Conservation (phyloP, 1,284 basidiomycete species). For the Abortiporus biennis region DNA sequence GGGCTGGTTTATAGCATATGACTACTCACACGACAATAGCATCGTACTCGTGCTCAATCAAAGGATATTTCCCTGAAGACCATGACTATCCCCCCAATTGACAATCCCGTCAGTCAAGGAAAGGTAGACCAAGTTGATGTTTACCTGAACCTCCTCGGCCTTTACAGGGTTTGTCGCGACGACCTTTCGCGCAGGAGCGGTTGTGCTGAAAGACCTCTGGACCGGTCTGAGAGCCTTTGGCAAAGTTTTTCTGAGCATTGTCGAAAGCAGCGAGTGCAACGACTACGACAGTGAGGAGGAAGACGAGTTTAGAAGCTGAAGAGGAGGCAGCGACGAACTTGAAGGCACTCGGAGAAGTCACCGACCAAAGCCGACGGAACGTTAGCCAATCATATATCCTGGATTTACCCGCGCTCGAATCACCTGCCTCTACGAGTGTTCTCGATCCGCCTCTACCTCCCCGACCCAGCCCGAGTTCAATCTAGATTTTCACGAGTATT, state of each 20-base stretch:
- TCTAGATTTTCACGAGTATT: too few relatives aligned
- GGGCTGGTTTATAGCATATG: too few relatives aligned
- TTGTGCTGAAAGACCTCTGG: conserved; percentile 56
- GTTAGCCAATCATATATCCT: conserved; percentile 11
- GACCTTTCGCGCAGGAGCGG: conserved; percentile 53
- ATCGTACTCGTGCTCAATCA: conserved; percentile 98
- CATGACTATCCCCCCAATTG: conserved; percentile 43
- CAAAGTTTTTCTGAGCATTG: conserved; percentile 30
- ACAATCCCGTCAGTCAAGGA: conserved; percentile 10
- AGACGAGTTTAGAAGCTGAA: conserved; percentile 8
- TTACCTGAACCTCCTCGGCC: conserved; percentile 81
- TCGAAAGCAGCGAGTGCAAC: conserved; percentile 16
- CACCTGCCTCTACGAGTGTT: conserved; percentile 4
- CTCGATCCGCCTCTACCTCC: background rate
- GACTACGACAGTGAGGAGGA: conserved; percentile 16
- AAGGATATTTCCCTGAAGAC: conserved; percentile 84
- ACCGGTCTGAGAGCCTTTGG: conserved; percentile 38
- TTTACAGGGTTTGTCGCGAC: conserved; percentile 75
- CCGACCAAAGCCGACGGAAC: background rate
- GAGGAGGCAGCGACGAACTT: conserved; percentile 5
- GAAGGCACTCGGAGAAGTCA: background rate
- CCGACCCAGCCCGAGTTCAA: too few relatives aligned
- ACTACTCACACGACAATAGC: conserved; percentile 92
- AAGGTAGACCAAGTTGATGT: conserved; percentile 12
- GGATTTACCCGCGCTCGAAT: conserved; percentile 16